Conservation (phyloP, 768 basidiomycete genomes). For the Rhodotorula paludigena region DNA sequence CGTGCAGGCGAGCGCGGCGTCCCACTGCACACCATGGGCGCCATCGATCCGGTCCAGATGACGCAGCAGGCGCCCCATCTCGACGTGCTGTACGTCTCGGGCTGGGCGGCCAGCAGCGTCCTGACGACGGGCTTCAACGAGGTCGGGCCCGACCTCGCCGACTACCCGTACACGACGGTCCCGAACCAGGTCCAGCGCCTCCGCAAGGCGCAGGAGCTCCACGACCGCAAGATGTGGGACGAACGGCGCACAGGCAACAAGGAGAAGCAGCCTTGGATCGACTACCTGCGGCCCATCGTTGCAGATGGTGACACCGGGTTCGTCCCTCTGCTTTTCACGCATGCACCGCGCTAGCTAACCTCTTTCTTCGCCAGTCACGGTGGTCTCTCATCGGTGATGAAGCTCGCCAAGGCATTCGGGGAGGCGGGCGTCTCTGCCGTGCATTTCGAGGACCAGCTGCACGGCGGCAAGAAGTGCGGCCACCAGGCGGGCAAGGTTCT, state of each 20-base stretch:
- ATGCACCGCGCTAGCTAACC: background rate
- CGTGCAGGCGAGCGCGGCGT: constrained; percentile 59
- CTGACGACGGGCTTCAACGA: constrained; percentile 86
- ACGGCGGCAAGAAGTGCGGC: constrained; percentile 93
- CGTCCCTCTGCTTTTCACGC: constrained; percentile 31
- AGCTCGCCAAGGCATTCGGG: constrained; percentile 87
- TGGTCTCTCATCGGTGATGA: constrained; percentile 88
- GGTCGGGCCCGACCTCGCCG: constrained; percentile 81
- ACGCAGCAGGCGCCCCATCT: constrained; percentile 85
- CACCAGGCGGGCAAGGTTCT: constrained; percentile 88
- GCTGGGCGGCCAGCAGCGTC: constrained; percentile 78
- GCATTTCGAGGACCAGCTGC: constrained; percentile 88
- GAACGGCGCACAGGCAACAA: constrained; percentile 67
- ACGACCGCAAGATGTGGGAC: constrained; percentile 89
- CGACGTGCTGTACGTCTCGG: constrained; percentile 84
- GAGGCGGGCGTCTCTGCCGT: constrained; percentile 89
- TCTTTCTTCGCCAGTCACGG: constrained; percentile 61
- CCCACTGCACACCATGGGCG: constrained; percentile 86
- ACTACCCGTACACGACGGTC: constrained; percentile 93
- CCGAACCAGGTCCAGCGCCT: constrained; percentile 91
- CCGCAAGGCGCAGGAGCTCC: constrained; percentile 83
- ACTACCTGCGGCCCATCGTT: constrained; percentile 86
- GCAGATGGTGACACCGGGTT: constrained; percentile 94
- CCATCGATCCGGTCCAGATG: constrained; percentile 89
- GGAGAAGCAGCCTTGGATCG: constrained; percentile 68